Conservation (phyloP, 108 stramenopile genomes). For the Cyclostephanos invisitatus region DNA sequence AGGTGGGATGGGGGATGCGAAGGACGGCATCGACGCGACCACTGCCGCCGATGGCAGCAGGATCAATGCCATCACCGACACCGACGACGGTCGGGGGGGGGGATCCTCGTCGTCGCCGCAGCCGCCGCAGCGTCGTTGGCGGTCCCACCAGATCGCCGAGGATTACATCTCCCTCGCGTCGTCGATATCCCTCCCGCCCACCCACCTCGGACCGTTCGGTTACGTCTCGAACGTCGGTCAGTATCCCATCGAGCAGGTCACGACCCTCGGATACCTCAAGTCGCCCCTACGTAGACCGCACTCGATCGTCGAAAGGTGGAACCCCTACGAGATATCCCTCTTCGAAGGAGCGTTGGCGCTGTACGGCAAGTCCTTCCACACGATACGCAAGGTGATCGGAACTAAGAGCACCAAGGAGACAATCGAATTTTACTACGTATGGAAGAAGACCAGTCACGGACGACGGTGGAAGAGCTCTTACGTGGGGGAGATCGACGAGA, state of each 20-base stretch:
- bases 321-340: constrained; percentile 79
- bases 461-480: not conserved
- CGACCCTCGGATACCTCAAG: constrained; percentile 61
- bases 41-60: not conserved
- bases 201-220: constrained; percentile 55
- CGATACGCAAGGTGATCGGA: constrained; percentile 57
- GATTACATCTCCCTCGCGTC: constrained; percentile 68
- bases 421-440: constrained; percentile 96
- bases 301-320: constrained; percentile 86
- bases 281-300: constrained; percentile 70
- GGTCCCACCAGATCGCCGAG: constrained; percentile 70
- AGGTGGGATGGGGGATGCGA: not conserved
- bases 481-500: not conserved
- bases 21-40: not conserved
- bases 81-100: not conserved
- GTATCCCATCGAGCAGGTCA: constrained; percentile 64
- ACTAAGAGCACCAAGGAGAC: constrained; percentile 85
- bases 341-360: constrained; percentile 85
- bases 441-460: constrained; percentile 88
- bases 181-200: constrained; percentile 50
- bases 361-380: constrained; percentile 85
- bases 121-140: constrained; percentile 18
- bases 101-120: not conserved
- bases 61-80: not conserved
- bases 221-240: constrained; percentile 46